A percentile compares a stretch with the other conserved stretches of the same genome.
These are phyloP conservation scores for Bremia lactucae DNA, from an alignment of 352 stramenopile genomes.

Conservation along the genomic window DNA sequence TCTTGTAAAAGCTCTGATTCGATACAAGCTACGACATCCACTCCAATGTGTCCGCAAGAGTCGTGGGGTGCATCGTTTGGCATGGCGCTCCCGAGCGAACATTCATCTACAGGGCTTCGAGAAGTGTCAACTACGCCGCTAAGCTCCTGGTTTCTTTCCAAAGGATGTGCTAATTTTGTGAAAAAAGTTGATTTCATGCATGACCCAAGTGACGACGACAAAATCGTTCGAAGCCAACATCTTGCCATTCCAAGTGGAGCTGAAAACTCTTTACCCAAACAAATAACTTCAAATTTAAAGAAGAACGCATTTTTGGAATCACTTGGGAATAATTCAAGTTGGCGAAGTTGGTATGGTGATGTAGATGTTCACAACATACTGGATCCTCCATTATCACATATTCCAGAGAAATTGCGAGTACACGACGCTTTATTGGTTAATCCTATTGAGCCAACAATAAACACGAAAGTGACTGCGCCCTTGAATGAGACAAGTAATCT, in stretches of 20 bases:
- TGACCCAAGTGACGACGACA: conserved; percentile 7
- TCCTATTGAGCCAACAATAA: conserved; percentile 2
- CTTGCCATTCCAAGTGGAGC: background rate
- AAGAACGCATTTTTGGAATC: conserved; percentile 42
- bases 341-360: conserved; percentile 51
- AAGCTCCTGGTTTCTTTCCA: conserved; percentile 61
- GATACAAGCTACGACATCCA: background rate
- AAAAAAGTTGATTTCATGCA: conserved; percentile 36
- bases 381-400: conserved; percentile 32
- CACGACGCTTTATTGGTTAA: conserved; percentile 7
- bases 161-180: conserved; percentile 49
- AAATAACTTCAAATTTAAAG: conserved; percentile 5
- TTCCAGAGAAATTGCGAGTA: conserved; percentile 17
- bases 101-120: background rate
- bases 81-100: conserved; percentile 4
- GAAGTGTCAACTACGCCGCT: conserved; percentile 27
- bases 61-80: conserved; percentile 47
- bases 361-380: conserved; percentile 31
- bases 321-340: conserved; percentile 32
- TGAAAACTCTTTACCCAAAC: conserved; percentile 11
- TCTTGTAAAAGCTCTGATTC: background rate
- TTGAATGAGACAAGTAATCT: conserved; percentile 13
- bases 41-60: conserved; percentile 10
- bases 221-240: background rate
- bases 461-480: background rate